Evolutionary conservation across 352 stramenopile genomes (phyloP).

Genomic region (Globisporangium middletonii): DNA sequence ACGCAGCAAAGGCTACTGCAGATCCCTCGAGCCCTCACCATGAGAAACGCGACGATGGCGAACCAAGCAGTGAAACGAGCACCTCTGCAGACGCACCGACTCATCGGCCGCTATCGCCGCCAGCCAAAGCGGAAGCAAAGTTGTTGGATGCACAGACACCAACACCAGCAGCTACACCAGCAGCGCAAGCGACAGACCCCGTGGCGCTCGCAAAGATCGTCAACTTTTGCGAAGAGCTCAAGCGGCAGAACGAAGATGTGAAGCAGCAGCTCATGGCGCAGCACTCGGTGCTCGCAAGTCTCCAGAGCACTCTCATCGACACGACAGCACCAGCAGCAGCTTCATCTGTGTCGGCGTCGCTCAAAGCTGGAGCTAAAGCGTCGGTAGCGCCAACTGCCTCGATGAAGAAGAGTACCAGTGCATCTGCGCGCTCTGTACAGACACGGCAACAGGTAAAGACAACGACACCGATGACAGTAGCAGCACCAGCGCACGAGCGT

Average conservation of each 20-base stretch:
- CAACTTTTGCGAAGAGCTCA: conserved; percentile 49
- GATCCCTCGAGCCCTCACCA: too few relatives aligned
- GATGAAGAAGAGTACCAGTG: background rate
- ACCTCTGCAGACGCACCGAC: too few relatives aligned
- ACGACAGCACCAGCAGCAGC: conserved; percentile 10
- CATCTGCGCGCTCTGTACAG: too few relatives aligned
- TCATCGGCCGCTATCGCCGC: too few relatives aligned
- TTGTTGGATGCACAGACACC: background rate
- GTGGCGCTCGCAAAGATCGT: conserved; percentile 36
- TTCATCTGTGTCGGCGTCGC: too few relatives aligned
- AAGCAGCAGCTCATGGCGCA: conserved; percentile 44
- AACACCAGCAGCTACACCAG: background rate
- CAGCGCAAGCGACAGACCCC: conserved; percentile 15
- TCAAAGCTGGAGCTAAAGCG: background rate
- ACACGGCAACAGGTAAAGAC: too few relatives aligned
- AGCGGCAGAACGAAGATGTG: conserved; percentile 52
- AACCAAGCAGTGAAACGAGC: too few relatives aligned
- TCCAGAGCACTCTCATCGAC: conserved; percentile 8
- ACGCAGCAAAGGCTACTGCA: too few relatives aligned
- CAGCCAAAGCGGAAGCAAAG: background rate
- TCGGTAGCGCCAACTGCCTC: background rate
- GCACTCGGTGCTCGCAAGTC: conserved; percentile 29
- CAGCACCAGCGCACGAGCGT: background rate
- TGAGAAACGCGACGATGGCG: too few relatives aligned
- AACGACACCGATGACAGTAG: background rate